Evolutionary conservation across 2,329 filamentous ascomycete genomes (phyloP).

Genomic region (Akanthomyces uredinophilus): DNA sequence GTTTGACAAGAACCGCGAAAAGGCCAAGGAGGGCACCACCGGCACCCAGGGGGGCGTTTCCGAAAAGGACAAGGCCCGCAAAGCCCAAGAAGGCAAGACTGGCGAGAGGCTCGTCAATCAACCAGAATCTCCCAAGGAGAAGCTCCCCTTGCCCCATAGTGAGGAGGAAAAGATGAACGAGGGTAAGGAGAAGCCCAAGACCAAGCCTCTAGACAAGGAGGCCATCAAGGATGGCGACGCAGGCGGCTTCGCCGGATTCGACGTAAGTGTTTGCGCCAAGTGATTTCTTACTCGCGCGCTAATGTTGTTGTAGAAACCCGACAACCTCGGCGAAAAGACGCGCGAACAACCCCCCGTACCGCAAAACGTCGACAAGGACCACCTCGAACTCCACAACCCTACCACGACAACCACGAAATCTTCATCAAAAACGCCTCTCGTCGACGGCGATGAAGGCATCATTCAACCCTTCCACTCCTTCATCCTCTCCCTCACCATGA

Average conservation of each 20-base stretch:
- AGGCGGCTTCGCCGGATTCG: conserved; percentile 33
- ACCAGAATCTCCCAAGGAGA: conserved; percentile 80
- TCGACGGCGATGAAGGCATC: conserved; percentile 47
- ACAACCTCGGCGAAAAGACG: conserved; percentile 71
- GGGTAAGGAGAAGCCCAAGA: conserved; percentile 35
- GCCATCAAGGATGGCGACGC: conserved; percentile 36
- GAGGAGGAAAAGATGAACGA: conserved; percentile 64
- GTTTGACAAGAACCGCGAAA: conserved; percentile 74
- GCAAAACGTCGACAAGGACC: conserved; percentile 59
- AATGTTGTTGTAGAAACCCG: conserved; percentile 59
- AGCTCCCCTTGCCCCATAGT: conserved; percentile 72
- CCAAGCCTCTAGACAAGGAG: conserved; percentile 31
- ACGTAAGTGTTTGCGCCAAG: conserved; percentile 28
- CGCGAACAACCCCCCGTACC: conserved; percentile 69
- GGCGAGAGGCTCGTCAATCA: conserved; percentile 65
- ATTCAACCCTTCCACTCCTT: conserved; percentile 85
- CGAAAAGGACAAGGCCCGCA: conserved; percentile 74
- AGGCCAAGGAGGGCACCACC: conserved; percentile 78
- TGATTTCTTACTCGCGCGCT: not conserved
- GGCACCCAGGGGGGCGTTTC: conserved; percentile 87
- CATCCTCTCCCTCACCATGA: conserved; percentile 91
- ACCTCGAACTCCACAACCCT: conserved; percentile 46
- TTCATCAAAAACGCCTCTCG: conserved; percentile 25
- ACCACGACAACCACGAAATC: conserved; percentile 20
- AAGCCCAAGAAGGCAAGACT: conserved; percentile 60